Base-by-base conservation (phyloP, 1,284 basidiomycete genomes). In the Tetrapyrgos nigripes region DNA sequence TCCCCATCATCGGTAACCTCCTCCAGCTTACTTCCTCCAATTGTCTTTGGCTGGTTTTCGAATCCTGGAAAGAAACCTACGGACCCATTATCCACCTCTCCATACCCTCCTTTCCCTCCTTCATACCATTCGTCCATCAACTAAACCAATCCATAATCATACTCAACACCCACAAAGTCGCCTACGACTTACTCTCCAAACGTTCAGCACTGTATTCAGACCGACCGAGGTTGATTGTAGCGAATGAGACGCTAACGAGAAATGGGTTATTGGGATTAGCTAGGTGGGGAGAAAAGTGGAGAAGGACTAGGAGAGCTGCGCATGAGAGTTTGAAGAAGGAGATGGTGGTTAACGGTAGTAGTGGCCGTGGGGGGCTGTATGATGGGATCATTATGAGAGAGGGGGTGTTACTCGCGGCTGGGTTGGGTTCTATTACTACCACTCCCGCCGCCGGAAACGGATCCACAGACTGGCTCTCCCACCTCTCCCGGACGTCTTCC, bases 301-400 rank as follows among this genome's bases (percentile, higher is more conserved):
- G 71, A 53, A 72, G 70, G 19, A 73, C 70, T 24, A 50, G 61
- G 21, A 29, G 54, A 14, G 54, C 54, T n/a, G 54, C 54, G 4
- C 54, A 56, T 83, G 82, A 35, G 83, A 69, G 67, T 83, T 82
- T 65, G 83, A 82, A 31, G 79, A 79, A 56, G 47, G 47, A 49
- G 9, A 47, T 47, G n/a, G 46, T 56, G 5, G 43, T 24, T 21
- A 9, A 14, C 9, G 10, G 43, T 45, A 45, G 10, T 19, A 24
- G 6, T 6, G 5, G 26, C 6, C n/a, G 26, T 24, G 31, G 48
- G 24, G 24, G 9, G 26, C 28, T 29, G 48, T n/a, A 31, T 23
- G 49, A 48, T 33, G 24, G 29, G 3, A 2, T 43, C 6, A 44
- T 55, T 24, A 17, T 28, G 29, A 40, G 44, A 48, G 31, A 14